phyloP scores from a whole-genome alignment of 1,284 basidiomycete species.

The Salmacisia buchloeana region DNA sequence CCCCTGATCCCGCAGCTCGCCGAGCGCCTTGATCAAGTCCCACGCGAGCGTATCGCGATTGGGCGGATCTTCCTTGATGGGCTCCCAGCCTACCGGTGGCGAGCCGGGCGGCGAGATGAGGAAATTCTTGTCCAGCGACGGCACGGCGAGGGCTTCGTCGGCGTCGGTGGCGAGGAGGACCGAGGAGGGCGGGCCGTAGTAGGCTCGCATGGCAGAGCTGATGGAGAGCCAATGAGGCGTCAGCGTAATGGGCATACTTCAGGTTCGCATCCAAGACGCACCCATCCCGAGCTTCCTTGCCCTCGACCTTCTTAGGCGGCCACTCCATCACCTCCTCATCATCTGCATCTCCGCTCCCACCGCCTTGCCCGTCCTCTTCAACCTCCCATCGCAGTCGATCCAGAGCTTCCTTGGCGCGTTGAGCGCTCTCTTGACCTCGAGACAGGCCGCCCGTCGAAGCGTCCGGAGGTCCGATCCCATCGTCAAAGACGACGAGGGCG shows the following conservation, averaged over 20 bases:
- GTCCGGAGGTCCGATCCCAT: not conserved
- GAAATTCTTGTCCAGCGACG: constrained; percentile 81
- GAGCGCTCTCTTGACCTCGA: constrained; percentile 19
- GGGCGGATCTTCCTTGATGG: constrained; percentile 81
- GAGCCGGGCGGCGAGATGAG: constrained; percentile 97
- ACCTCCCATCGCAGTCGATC: constrained; percentile 35
- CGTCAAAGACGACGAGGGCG: constrained; percentile 34
- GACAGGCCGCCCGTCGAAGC: not conserved
- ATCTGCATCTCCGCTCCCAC: not conserved
- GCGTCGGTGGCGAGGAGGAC: constrained; percentile 4
- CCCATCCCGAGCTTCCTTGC: constrained; percentile 3
- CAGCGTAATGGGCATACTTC: not conserved
- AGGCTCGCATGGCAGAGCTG: constrained; percentile 13
- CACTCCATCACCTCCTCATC: not conserved
- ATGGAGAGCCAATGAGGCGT: not conserved
- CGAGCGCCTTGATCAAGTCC: constrained; percentile 64
- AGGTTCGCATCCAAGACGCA: not conserved
- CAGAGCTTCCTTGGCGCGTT: constrained; percentile 30
- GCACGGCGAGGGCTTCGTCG: constrained; percentile 50
- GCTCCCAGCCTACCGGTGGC: constrained; percentile 95
- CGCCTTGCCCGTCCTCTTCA: constrained; percentile 23
- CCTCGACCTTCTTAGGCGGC: constrained; percentile 8
- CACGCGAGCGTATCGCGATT: constrained; percentile 79
- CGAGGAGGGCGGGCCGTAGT: constrained; percentile 12
- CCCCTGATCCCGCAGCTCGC: constrained; percentile 33